phyloP scores from a whole-genome alignment of 2,329 filamentous ascomycete species.

The Elsinoe fawcettii region DNA sequence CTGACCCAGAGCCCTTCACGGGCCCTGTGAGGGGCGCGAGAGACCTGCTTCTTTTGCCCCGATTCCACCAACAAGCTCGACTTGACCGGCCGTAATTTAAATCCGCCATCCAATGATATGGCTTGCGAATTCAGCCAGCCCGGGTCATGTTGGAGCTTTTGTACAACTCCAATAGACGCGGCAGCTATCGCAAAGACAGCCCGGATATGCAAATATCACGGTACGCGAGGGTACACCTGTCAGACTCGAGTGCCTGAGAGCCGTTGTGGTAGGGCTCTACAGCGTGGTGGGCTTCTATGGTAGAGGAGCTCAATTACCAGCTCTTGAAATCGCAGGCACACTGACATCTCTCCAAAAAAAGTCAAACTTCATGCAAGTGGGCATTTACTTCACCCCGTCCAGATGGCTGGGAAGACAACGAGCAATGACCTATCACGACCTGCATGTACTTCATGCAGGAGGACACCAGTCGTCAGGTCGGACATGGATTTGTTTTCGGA shows the following conservation, averaged over 20 bases:
- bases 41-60: neutral
- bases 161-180: neutral
- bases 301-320: neutral
- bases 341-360: neutral
- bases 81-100: neutral
- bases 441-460: neutral
- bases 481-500: conserved; percentile 6
- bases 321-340: neutral
- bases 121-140: neutral
- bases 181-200: neutral
- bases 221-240: no score
- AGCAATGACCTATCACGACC: neutral
- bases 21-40: neutral
- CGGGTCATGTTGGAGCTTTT: neutral
- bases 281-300: no score
- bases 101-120: neutral
- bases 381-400: neutral
- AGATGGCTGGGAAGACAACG: neutral
- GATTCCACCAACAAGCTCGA: neutral
- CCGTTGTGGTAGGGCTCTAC: no score
- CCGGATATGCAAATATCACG: no score
- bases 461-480: neutral
- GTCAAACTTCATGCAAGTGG: neutral
- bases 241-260: no score
- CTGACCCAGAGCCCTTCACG: neutral